These are phyloP conservation scores for Candida berthetii DNA, from an alignment of 805 yeast species.

Conservation along the genomic window DNA sequence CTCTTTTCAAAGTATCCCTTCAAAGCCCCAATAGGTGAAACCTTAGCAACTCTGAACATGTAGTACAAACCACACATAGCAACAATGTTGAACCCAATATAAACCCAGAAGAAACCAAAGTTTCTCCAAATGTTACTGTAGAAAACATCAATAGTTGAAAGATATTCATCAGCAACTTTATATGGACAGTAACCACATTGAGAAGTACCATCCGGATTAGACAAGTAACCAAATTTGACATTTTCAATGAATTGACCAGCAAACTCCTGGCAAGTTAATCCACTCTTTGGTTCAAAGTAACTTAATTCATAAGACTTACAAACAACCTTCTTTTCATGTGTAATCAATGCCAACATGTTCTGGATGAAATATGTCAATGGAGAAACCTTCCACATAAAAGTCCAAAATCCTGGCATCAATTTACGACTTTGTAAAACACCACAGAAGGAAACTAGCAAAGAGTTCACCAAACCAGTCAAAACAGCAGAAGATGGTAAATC, in stretches of 20 bases:
- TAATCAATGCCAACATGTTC: conserved; percentile 40
- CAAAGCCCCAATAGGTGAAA: background rate
- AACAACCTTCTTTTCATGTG: conserved; percentile 44
- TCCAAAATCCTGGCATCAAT: conserved; percentile 69
- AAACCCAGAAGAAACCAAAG: conserved; percentile 55
- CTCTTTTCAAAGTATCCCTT: background rate
- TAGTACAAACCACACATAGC: conserved; percentile 28
- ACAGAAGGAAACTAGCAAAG: conserved; percentile 28
- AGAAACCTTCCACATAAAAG: conserved; percentile 60
- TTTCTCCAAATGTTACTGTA: conserved; percentile 57
- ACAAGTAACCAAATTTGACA: conserved; percentile 51
- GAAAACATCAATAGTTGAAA: conserved; percentile 35
- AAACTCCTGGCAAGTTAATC: conserved; percentile 57
- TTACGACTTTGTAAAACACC: conserved; percentile 30
- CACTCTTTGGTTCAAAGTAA: conserved; percentile 44
- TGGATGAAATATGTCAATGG: conserved; percentile 58
- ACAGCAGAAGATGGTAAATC: conserved; percentile 67
- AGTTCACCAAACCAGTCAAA: conserved; percentile 37
- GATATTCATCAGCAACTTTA: conserved; percentile 39
- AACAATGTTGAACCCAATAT: conserved; percentile 43
- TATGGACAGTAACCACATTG: conserved; percentile 45
- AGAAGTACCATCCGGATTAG: conserved; percentile 39
- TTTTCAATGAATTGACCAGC: conserved; percentile 34
- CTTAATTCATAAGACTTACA: conserved; percentile 46
- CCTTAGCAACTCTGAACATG: conserved; percentile 7